Evolutionary conservation across 2,329 filamentous ascomycete genomes (phyloP).

Genomic region (Capronia coronata): DNA sequence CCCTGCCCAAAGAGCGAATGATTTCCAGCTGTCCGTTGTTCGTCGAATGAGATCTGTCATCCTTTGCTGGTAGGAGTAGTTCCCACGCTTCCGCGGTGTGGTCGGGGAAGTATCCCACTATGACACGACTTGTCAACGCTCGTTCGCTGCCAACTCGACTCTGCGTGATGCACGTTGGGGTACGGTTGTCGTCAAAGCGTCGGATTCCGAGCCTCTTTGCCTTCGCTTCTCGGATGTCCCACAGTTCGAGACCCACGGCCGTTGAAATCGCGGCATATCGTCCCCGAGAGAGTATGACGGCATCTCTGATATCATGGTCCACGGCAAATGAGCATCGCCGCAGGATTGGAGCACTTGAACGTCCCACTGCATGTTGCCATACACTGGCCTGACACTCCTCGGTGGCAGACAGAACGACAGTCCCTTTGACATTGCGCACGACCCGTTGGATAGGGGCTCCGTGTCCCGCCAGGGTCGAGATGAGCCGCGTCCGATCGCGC

Average conservation of each 20-base stretch:
- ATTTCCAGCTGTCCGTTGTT: conserved; percentile 18
- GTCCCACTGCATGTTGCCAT: conserved; percentile 58
- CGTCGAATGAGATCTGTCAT: background rate
- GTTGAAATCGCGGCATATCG: conserved; percentile 21
- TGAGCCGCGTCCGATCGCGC: conserved; percentile 53
- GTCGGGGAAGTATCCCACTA: conserved; percentile 18
- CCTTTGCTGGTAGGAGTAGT: conserved; percentile 14
- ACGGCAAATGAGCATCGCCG: conserved; percentile 19
- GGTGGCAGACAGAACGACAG: conserved; percentile 74
- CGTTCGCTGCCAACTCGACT: conserved; percentile 19
- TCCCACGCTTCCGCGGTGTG: conserved; percentile 19
- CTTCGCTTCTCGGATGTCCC: conserved; percentile 22
- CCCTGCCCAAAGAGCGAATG: conserved; percentile 18
- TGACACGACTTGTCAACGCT: conserved; percentile 22
- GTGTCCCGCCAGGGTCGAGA: conserved; percentile 76
- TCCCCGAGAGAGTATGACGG: conserved; percentile 19
- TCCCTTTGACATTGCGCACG: conserved; percentile 74
- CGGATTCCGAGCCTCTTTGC: conserved; percentile 14
- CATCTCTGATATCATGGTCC: conserved; percentile 18
- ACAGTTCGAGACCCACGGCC: conserved; percentile 17
- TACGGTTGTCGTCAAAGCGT: conserved; percentile 4
- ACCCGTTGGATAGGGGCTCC: conserved; percentile 75
- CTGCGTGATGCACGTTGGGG: conserved; percentile 20
- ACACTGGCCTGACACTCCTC: conserved; percentile 71
- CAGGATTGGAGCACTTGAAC: conserved; percentile 15